A percentile compares a stretch with the other conserved stretches of the same genome.
These are phyloP conservation scores for Schwanniomyces polymorphus DNA, from an alignment of 805 yeast genomes.

Conservation along the genomic window DNA sequence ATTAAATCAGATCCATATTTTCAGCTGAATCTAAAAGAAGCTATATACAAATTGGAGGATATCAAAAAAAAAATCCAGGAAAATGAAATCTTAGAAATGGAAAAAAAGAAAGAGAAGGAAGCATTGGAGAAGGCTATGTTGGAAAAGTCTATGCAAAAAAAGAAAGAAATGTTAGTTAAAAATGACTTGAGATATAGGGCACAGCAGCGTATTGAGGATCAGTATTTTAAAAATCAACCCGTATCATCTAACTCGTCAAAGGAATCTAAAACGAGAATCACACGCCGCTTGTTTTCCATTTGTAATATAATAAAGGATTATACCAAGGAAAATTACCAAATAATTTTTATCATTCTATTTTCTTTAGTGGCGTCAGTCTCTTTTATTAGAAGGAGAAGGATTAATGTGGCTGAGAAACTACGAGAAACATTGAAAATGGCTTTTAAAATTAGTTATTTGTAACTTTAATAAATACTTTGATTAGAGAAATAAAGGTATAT, in stretches of 20 bases:
- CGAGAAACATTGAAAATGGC: constrained; percentile 43
- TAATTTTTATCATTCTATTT: constrained; percentile 21
- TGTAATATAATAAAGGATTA: constrained; percentile 17
- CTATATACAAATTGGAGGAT: constrained; percentile 6
- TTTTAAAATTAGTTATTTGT: constrained; percentile 41
- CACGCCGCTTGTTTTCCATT: constrained; percentile 5
- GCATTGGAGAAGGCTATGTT: constrained; percentile 13
- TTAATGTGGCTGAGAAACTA: constrained; percentile 28
- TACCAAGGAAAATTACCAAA: constrained; percentile 27
- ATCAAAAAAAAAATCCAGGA: constrained; percentile 6
- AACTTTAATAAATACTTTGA: not conserved
- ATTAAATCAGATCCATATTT: constrained; percentile 21
- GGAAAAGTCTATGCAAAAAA: constrained; percentile 18
- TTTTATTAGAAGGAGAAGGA: constrained; percentile 20
- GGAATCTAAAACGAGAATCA: constrained; percentile 13
- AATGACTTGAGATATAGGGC: constrained; percentile 29
- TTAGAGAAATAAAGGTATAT: constrained; percentile 43
- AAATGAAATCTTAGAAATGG: constrained; percentile 8
- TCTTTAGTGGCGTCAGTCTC: constrained; percentile 18
- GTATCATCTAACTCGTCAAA: constrained; percentile 1
- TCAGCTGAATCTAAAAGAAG: constrained; percentile 4
- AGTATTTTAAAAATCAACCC: constrained; percentile 4
- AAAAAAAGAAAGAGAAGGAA: constrained; percentile 11
- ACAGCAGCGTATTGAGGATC: constrained; percentile 26
- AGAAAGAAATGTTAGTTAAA: constrained; percentile 14